Conservation (phyloP, 306 rosid genomes). For the Medicago lupulina region DNA sequence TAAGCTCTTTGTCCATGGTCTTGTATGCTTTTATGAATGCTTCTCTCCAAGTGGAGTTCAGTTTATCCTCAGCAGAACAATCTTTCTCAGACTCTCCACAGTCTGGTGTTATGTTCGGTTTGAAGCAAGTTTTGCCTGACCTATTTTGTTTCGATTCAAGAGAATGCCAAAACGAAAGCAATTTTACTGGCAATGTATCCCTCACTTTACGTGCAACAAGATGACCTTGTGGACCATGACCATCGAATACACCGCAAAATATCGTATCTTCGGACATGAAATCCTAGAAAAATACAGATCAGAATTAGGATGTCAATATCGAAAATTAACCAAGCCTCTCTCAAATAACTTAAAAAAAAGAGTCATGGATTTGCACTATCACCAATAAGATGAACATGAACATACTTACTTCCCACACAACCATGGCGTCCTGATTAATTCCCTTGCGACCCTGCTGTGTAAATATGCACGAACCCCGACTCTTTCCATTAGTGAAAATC, state of each 20-base stretch:
- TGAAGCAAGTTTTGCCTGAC: conserved; percentile 68
- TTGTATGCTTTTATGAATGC: conserved; percentile 90
- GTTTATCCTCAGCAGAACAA: conserved; percentile 60
- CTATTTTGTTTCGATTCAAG: conserved; percentile 68
- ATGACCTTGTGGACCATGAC: conserved; percentile 98
- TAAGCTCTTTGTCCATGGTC: conserved; percentile 95
- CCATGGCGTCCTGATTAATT: conserved; percentile 97
- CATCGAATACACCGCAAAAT: conserved; percentile 95
- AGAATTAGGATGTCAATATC: conserved; percentile 31
- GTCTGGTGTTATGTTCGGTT: conserved; percentile 57
- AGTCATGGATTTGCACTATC: neutral
- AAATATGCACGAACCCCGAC: conserved; percentile 79
- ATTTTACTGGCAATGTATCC: conserved; percentile 84
- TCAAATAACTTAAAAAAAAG: neutral
- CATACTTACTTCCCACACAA: conserved; percentile 96
- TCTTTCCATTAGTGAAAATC: conserved; percentile 82
- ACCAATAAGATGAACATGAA: neutral
- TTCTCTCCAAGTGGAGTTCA: conserved; percentile 78
- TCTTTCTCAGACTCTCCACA: conserved; percentile 70
- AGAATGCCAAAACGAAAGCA: conserved; percentile 78
- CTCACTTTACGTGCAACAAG: conserved; percentile 95
- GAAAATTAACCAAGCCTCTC: conserved; percentile 28
- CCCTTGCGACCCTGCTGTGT: conserved; percentile 99
- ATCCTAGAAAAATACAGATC: conserved; percentile 64
- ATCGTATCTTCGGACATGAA: conserved; percentile 82